A percentile compares a stretch with the other conserved stretches of the same genome.
phyloP scores from a whole-genome alignment of 1,284 basidiomycete genomes.

The Trichosporon ovoides region DNA sequence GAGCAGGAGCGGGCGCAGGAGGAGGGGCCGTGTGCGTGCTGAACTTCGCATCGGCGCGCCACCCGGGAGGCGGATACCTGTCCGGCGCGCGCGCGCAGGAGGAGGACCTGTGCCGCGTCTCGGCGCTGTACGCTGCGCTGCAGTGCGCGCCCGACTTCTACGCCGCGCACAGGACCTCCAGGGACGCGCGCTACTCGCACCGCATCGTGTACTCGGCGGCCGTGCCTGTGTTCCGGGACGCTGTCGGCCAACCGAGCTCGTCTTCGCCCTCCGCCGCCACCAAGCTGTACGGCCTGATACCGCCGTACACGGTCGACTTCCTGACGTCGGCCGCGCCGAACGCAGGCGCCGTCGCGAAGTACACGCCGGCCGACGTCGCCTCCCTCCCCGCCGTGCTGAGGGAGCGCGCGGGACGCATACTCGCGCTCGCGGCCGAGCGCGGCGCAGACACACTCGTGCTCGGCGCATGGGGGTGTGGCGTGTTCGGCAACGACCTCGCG shows the following conservation, averaged over 20 bases:
- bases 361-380: not conserved
- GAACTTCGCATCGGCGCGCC: slow-evolving; percentile 19
- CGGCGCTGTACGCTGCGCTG: slow-evolving; percentile 16
- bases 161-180: slow-evolving; percentile 6
- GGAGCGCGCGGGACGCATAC: slow-evolving; percentile 16
- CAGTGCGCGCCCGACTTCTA: slow-evolving; percentile 7
- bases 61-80: slow-evolving; percentile 20
- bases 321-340: slow-evolving; percentile 19
- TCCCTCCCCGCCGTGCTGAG: not conserved
- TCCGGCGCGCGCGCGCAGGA: slow-evolving; percentile 18
- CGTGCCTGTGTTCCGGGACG: slow-evolving; percentile 16
- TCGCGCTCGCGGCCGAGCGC: slow-evolving; percentile 11
- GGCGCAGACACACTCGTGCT: slow-evolving; percentile 13
- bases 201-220: slow-evolving; percentile 16
- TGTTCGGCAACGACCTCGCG: slow-evolving; percentile 17
- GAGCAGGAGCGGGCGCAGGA: not conserved
- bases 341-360: slow-evolving; percentile 6
- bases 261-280: not conserved
- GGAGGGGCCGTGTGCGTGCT: slow-evolving; percentile 11
- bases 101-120: slow-evolving; percentile 19
- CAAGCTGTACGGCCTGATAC: not conserved
- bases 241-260: not conserved
- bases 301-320: slow-evolving; percentile 6
- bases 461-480: slow-evolving; percentile 22
- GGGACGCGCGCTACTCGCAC: slow-evolving; percentile 17